Percentiles rank a stretch among this genome's conserved stretches.
Conservation (phyloP, 441 rosid species). For the Erodium texanum region DNA sequence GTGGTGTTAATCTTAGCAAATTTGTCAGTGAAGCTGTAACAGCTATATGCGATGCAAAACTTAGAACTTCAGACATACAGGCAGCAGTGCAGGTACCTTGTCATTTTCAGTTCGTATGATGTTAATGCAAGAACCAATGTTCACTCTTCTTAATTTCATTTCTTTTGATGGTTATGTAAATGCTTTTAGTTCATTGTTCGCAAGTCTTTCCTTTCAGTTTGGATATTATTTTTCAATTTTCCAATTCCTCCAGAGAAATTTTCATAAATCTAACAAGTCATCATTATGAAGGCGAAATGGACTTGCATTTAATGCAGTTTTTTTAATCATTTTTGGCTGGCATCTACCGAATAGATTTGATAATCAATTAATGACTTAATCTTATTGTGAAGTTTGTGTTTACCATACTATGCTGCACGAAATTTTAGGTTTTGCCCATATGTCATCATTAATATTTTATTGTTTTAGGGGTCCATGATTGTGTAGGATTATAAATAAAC, state of each 20-base stretch:
- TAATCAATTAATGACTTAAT: background rate
- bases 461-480: background rate
- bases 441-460: background rate
- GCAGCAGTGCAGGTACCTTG: slow-evolving; percentile 82
- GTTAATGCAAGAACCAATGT: background rate
- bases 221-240: background rate
- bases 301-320: background rate
- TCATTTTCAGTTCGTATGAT: background rate
- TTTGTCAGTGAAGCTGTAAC: slow-evolving; percentile 96
- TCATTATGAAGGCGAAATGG: background rate
- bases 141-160: background rate
- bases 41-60: slow-evolving; percentile 96
- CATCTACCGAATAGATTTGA: background rate
- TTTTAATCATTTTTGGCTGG: background rate
- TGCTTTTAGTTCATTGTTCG: background rate
- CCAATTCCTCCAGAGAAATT: background rate
- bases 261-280: background rate
- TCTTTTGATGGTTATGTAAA: background rate
- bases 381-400: background rate
- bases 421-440: background rate
- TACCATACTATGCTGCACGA: background rate
- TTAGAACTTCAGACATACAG: slow-evolving; percentile 83
- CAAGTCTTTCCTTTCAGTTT: background rate
- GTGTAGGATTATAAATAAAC: background rate
- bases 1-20: slow-evolving; percentile 80